Evolutionary conservation across 192 early-diverging fungal species (phyloP).

Genomic region (Gryganskiella cystojenkinii): DNA sequence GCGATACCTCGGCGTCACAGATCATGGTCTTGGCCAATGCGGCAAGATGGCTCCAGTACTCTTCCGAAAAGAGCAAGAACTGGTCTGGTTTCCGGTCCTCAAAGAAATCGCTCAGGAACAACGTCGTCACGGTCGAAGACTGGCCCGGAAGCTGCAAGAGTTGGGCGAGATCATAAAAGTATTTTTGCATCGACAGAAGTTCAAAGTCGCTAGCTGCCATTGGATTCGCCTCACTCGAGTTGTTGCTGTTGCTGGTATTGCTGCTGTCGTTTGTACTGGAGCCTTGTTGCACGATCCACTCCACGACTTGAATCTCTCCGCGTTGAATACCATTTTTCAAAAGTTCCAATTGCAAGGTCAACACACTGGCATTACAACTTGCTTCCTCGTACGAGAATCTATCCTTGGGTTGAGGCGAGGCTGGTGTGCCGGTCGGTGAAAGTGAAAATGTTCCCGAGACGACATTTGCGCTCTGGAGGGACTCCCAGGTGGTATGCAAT

Average conservation of each 20-base stretch:
- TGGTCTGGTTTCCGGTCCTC: slow-evolving; percentile 41
- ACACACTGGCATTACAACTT: slow-evolving; percentile 33
- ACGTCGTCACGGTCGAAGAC: background rate
- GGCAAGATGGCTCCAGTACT: slow-evolving; percentile 61
- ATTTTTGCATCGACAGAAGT: slow-evolving; percentile 20
- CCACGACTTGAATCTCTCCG: slow-evolving; percentile 27
- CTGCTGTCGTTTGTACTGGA: too few relatives aligned
- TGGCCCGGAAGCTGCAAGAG: background rate
- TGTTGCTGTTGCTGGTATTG: background rate
- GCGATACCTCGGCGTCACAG: slow-evolving; percentile 11
- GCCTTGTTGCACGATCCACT: slow-evolving; percentile 16
- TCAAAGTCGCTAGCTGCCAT: slow-evolving; percentile 45
- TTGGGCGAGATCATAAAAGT: slow-evolving; percentile 27
- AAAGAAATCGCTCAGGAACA: slow-evolving; percentile 56
- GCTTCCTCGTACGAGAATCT: slow-evolving; percentile 43
- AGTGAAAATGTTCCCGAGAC: slow-evolving; percentile 53
- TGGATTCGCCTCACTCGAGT: background rate
- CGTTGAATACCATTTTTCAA: slow-evolving; percentile 31
- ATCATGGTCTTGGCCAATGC: slow-evolving; percentile 55
- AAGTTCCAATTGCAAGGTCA: slow-evolving; percentile 28
- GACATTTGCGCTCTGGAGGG: slow-evolving; percentile 17
- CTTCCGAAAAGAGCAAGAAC: slow-evolving; percentile 52
- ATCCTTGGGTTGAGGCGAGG: slow-evolving; percentile 24
- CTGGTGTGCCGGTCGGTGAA: slow-evolving; percentile 35
- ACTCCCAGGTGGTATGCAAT: slow-evolving; percentile 33